phyloP scores from a whole-genome alignment of 495 filamentous ascomycete species.

The Tuber calosporum region DNA sequence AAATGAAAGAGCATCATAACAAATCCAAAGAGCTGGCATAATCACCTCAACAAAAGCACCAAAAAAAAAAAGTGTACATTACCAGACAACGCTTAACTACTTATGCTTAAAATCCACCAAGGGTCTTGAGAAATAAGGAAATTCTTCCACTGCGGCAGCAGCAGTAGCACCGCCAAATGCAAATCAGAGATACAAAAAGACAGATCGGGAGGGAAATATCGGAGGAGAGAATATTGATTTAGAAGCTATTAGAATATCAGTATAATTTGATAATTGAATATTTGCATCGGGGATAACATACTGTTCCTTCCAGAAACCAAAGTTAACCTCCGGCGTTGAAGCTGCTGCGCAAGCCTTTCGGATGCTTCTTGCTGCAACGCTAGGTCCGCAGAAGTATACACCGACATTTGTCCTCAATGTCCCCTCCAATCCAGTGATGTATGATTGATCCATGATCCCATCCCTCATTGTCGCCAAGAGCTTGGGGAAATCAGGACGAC shows the following conservation, averaged over 20 bases:
- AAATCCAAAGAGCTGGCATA: slow-evolving; percentile 29
- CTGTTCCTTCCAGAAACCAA: slow-evolving; percentile 99
- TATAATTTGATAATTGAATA: neutral
- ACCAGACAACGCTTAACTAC: slow-evolving; percentile 22
- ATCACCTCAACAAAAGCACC: slow-evolving; percentile 22
- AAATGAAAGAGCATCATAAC: slow-evolving; percentile 7
- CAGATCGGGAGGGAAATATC: slow-evolving; percentile 22
- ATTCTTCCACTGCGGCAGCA: slow-evolving; percentile 12
- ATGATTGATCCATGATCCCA: slow-evolving; percentile 75
- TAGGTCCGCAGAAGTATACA: slow-evolving; percentile 95
- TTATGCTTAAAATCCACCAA: slow-evolving; percentile 16
- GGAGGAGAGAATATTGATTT: slow-evolving; percentile 6
- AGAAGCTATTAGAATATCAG: slow-evolving; percentile 26
- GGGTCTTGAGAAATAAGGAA: slow-evolving; percentile 20
- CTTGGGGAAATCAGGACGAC: slow-evolving; percentile 78
- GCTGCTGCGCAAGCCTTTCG: slow-evolving; percentile 65
- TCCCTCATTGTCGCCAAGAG: slow-evolving; percentile 80
- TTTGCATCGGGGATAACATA: slow-evolving; percentile 24
- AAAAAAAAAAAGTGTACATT: slow-evolving; percentile 23
- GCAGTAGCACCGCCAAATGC: slow-evolving; percentile 8
- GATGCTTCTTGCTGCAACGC: slow-evolving; percentile 74
- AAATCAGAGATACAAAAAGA: slow-evolving; percentile 19
- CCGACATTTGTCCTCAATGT: slow-evolving; percentile 74
- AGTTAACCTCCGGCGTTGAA: slow-evolving; percentile 69
- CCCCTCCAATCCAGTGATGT: slow-evolving; percentile 71